Base-by-base conservation (phyloP, 108 stramenopile species). In the Pseudonitzschia multistriata region DNA sequence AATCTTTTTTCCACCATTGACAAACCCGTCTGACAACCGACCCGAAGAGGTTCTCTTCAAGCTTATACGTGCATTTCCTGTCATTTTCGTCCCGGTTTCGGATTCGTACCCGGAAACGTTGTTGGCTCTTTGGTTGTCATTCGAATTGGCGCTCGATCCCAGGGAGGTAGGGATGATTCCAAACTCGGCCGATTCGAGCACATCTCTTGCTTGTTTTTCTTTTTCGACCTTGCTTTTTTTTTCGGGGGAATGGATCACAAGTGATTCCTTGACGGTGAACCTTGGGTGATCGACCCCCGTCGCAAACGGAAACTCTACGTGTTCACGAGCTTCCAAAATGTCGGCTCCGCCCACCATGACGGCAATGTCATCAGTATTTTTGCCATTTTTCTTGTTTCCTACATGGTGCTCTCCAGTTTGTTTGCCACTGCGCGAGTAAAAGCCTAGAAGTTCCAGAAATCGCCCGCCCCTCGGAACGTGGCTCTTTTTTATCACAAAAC, bases 221-320 rank as follows among this genome's bases (percentile, higher is more conserved):
- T 70, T 55, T 49, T 69, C 63, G 37, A 73, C 25, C 5, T 60
- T 54, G 19, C 50, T 57, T 30, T 67, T 61, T 25, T 56, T 47
- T 56, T 74, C 70, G 34, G 54, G 15, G 21, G 73, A 71, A 11
- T 60, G 48, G 28, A 71, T 61, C 4, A 71, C 79, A 2, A 80
- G 47, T 8, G 73, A 60, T 53, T 81, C 67, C 35, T 72, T 77
- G 4, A 81, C 76, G 21, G 74, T 81, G 45, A 81, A 77, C 37
- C 71, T 48, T 13, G 81, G 76, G 57, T 77, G 76, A 36, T 72
- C 72, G 19, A 39, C 36, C 25, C 81, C 81, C 4, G 71, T 71
- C 3, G 76, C 52, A 53, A 74, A 77, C 0, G 81, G 81, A 45
- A 81, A 77, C 50, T 81, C 81, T 4, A 77, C 54, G 40, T 81